These are phyloP conservation scores for Suhomyces faveliae DNA, from an alignment of 805 yeast species.

Conservation along the genomic window DNA sequence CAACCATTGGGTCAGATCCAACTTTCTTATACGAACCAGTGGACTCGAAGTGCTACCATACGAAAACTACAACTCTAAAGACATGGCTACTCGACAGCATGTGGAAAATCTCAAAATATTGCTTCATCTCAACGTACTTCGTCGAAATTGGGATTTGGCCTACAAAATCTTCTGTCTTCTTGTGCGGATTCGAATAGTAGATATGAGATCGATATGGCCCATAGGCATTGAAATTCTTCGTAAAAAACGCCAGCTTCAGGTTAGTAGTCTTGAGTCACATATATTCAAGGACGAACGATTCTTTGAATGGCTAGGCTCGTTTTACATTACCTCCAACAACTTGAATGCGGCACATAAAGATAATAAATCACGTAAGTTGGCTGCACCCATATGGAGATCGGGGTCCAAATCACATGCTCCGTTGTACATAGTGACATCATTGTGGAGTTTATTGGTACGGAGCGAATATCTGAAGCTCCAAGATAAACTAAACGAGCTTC, in stretches of 20 bases:
- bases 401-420: slow-evolving; percentile 44
- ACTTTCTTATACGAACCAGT: slow-evolving; percentile 19
- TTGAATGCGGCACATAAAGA: slow-evolving; percentile 9
- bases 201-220: slow-evolving; percentile 61
- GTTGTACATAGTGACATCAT: slow-evolving; percentile 35
- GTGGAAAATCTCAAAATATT: slow-evolving; percentile 39
- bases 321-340: slow-evolving; percentile 16
- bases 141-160: slow-evolving; percentile 55
- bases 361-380: slow-evolving; percentile 3
- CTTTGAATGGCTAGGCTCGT: slow-evolving; percentile 37
- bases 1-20: slow-evolving; percentile 17
- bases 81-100: slow-evolving; percentile 23
- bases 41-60: slow-evolving; percentile 19
- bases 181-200: slow-evolving; percentile 48
- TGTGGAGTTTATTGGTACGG: slow-evolving; percentile 43
- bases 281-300: slow-evolving; percentile 28
- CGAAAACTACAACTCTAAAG: slow-evolving; percentile 6
- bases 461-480: slow-evolving; percentile 34
- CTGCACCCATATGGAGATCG: slow-evolving; percentile 39
- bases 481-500: slow-evolving; percentile 34
- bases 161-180: slow-evolving; percentile 52
- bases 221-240: slow-evolving; percentile 57
- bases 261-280: background rate
- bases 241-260: slow-evolving; percentile 8
- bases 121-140: slow-evolving; percentile 48